Base-by-base conservation (phyloP, 1,284 basidiomycete genomes). In the Coniophora puteana region DNA sequence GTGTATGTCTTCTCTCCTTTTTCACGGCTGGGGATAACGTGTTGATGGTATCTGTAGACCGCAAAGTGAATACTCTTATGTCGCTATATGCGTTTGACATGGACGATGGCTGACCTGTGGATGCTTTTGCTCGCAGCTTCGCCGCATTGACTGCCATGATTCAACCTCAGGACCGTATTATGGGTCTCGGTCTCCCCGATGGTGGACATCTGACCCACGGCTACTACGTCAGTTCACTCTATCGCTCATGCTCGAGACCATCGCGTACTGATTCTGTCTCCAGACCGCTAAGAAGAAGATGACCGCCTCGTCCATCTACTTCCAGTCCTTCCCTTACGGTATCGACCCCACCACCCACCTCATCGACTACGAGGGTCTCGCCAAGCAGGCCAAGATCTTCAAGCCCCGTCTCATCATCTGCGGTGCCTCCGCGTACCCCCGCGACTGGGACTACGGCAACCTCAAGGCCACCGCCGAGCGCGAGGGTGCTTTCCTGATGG, bases 251-350 rank as follows among this genome's bases (percentile, higher is more conserved):
- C 29, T 43, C 71, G 55, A 70, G 66, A 48, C 63, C 69, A 38
- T 72, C 67, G 40, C 40, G 44, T 41, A 38, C 48, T 41, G 21
- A 28, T 27, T 33, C 43, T 42, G 73, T 67, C 35, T 74, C 43
- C 56, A 89, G 87, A 98, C 94, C 49, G 93, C 93, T 50, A 97
- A 97, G 74, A 96, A 97, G 79, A 99, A 99, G 74, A 99, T 99
- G 83, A 97, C 95, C 40, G 93, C 96, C 20, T 99, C 95, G 29
- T 98, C 95, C 14, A 98, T 99, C 73, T 99, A 99, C 79, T 99
- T 99, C 88, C 94, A 99, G 68, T 97, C 95, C 34, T 80, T 98
- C 66, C 96, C 96, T 37, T 99, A 99, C 64, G 83, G 80, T 46
- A 89, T 99, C 53, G 80, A 85, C 59, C 83, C 87, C 38, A 66